Evolutionary conservation across 148 eudicot species (phyloP).

Genomic region (Arctostaphylos glauca): DNA sequence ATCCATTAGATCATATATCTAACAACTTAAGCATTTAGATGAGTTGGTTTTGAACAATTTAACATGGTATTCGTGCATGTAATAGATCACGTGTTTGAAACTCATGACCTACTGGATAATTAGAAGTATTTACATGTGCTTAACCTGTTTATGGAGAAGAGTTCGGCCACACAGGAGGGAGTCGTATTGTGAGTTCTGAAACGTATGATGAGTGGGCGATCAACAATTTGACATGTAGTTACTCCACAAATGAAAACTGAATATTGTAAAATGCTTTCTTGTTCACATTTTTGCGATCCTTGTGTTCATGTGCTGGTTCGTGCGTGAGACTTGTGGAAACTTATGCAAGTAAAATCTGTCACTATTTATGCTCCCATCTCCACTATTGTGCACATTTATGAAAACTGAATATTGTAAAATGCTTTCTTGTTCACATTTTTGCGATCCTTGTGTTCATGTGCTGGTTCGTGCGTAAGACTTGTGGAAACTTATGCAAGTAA

Average conservation of each 20-base stretch:
- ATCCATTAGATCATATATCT: background rate
- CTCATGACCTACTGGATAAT: background rate
- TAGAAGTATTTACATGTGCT: background rate
- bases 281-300: background rate
- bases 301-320: background rate
- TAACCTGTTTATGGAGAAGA: background rate
- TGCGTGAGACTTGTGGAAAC: background rate
- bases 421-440: background rate
- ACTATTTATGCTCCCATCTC: background rate
- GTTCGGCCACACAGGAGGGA: background rate
- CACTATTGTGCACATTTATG: background rate
- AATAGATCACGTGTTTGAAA: background rate
- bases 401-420: background rate
- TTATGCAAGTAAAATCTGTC: background rate
- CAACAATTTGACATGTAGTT: background rate
- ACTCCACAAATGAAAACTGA: background rate
- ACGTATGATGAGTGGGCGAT: background rate
- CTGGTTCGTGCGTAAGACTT: background rate
- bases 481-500: background rate
- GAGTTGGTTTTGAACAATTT: background rate
- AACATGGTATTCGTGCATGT: background rate
- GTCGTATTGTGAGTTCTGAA: background rate
- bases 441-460: background rate
- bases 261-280: conserved; percentile 1
- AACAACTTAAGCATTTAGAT: background rate